Conservation (phyloP, 2,329 filamentous ascomycete genomes). For the Pestalotiopsis fici region DNA sequence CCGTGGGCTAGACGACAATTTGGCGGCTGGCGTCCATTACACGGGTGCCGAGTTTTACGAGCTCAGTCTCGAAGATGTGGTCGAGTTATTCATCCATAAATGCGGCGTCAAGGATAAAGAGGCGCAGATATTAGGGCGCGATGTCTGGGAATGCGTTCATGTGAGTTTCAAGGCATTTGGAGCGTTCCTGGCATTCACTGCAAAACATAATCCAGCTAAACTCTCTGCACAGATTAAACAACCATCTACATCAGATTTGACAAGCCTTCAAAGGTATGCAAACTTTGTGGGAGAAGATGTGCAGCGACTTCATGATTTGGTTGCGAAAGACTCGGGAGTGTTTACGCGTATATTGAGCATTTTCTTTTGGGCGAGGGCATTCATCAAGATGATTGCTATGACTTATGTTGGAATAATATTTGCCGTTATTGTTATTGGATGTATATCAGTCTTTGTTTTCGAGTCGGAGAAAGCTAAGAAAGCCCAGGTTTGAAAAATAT, state of each 20-base stretch:
- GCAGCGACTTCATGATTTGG: background rate
- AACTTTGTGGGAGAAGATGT: slow-evolving; percentile 1
- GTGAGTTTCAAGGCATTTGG: background rate
- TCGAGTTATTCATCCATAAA: background rate
- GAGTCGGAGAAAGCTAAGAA: background rate
- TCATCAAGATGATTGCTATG: background rate
- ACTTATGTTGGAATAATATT: background rate
- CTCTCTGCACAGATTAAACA: background rate
- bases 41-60: slow-evolving; percentile 4
- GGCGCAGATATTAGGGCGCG: background rate
- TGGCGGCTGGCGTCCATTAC: slow-evolving; percentile 3
- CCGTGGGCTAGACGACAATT: slow-evolving; percentile 1
- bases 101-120: slow-evolving; percentile 2
- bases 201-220: background rate
- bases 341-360: background rate
- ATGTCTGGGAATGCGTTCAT: slow-evolving; percentile 3
- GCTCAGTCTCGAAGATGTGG: background rate
- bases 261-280: background rate
- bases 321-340: background rate
- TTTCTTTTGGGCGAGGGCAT: background rate
- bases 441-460: background rate
- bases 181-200: background rate
- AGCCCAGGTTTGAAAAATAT: background rate
- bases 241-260: background rate
- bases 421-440: background rate